Evolutionary conservation across 176 grass and related monocot species (phyloP).

Genomic region (Aegilops longissima): DNA sequence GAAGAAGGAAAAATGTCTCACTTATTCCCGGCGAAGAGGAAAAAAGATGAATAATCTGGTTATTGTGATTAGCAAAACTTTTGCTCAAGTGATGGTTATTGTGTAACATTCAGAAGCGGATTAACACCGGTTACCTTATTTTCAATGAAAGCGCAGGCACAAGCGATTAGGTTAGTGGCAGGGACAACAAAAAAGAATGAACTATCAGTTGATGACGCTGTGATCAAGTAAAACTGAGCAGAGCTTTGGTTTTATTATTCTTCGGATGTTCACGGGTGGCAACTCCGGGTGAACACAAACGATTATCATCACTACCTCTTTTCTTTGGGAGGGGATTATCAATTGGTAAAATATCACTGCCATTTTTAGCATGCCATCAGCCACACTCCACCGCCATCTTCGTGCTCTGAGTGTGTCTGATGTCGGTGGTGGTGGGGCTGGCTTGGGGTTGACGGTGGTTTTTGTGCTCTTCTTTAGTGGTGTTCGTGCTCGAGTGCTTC

Average conservation of each 20-base stretch:
- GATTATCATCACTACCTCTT: not conserved
- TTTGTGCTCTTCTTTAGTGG: no score
- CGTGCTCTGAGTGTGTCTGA: no score
- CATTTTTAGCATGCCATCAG: not conserved
- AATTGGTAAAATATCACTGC: not conserved
- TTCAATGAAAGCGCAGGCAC: not conserved
- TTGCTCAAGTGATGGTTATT: not conserved
- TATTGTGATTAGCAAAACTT: not conserved
- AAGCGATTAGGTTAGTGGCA: not conserved
- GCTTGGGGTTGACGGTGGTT: no score
- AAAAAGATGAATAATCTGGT: not conserved
- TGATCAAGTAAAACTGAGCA: not conserved
- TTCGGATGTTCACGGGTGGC: not conserved
- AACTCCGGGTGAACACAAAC: no score
- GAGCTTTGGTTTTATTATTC: not conserved
- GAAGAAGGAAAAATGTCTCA: not conserved
- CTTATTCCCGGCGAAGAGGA: not conserved
- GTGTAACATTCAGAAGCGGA: not conserved
- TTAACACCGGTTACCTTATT: not conserved
- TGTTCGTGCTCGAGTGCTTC: no score
- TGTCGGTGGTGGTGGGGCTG: no score
- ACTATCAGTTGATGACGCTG: not conserved
- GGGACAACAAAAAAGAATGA: not conserved
- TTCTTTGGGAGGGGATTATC: not conserved
- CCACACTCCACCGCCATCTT: no score